These are phyloP conservation scores for Ustanciosporium gigantosporum DNA, from an alignment of 1,284 basidiomycete species.

Conservation along the genomic window DNA sequence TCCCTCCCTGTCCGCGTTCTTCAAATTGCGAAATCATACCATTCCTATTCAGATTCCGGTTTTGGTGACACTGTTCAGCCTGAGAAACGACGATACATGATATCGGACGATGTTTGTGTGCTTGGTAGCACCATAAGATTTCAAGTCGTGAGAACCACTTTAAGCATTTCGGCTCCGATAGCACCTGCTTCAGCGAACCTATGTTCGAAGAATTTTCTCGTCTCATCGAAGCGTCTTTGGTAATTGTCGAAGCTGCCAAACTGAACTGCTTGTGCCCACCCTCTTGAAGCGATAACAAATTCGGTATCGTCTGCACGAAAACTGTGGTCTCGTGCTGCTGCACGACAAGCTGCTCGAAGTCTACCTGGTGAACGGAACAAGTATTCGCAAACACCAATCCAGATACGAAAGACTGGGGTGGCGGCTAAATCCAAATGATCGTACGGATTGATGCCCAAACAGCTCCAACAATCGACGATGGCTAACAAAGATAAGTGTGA, in stretches of 20 bases:
- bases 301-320: constrained; percentile 89
- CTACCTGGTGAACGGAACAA: constrained; percentile 72
- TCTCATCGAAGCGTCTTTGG: constrained; percentile 77
- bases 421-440: constrained; percentile 90
- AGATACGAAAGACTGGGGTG: constrained; percentile 92
- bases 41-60: too few species aligned
- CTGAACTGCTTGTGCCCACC: constrained; percentile 76
- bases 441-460: constrained; percentile 83
- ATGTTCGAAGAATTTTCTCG: constrained; percentile 78
- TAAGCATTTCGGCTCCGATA: constrained; percentile 87
- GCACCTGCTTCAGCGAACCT: constrained; percentile 83
- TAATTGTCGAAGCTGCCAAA: constrained; percentile 93
- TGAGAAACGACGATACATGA: too few species aligned
- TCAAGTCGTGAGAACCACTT: constrained; percentile 67
- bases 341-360: constrained; percentile 59
- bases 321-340: constrained; percentile 76
- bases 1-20: too few species aligned
- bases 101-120: too few species aligned
- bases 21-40: too few species aligned
- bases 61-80: too few species aligned
- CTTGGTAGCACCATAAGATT: too few species aligned
- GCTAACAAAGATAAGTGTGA: constrained; percentile 94
- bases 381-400: constrained; percentile 96
- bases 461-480: constrained; percentile 98
- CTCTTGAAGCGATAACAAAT: constrained; percentile 90